These are phyloP conservation scores for Colletotrichum eremochloae DNA, from an alignment of 2,329 filamentous ascomycete genomes.

Conservation along the genomic window DNA sequence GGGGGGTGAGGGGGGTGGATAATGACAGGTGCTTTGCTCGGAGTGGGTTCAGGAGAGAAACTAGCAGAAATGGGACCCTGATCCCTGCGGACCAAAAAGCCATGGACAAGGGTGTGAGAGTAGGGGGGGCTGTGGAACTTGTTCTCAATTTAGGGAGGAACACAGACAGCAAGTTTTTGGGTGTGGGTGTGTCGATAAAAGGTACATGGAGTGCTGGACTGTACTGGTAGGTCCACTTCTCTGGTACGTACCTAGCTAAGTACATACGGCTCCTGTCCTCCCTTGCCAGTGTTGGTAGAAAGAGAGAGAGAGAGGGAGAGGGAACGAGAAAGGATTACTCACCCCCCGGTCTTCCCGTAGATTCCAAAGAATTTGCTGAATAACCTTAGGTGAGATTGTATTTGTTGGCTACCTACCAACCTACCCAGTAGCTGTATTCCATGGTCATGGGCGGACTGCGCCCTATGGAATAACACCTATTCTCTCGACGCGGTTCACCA, in stretches of 20 bases:
- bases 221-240: too few relatives aligned
- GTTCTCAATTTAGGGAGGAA: conserved; percentile 23
- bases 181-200: background rate
- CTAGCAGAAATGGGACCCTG: background rate
- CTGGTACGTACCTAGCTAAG: background rate
- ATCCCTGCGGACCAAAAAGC: conserved; percentile 2
- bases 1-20: too few relatives aligned
- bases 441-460: too few relatives aligned
- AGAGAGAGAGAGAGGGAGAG: background rate
- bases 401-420: too few relatives aligned
- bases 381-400: background rate
- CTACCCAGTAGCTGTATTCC: too few relatives aligned
- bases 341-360: conserved; percentile 2
- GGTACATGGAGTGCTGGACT: background rate
- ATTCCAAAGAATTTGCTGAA: background rate
- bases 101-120: conserved; percentile 1
- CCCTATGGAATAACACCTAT: background rate
- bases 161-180: conserved; percentile 10
- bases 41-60: background rate
- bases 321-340: conserved; percentile 17
- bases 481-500: background rate
- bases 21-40: background rate
- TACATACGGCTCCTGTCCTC: background rate
- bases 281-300: background rate
- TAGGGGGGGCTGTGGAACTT: conserved; percentile 5